Base-by-base conservation (phyloP, 306 rosid species). In the Cucumis hystrix region DNA sequence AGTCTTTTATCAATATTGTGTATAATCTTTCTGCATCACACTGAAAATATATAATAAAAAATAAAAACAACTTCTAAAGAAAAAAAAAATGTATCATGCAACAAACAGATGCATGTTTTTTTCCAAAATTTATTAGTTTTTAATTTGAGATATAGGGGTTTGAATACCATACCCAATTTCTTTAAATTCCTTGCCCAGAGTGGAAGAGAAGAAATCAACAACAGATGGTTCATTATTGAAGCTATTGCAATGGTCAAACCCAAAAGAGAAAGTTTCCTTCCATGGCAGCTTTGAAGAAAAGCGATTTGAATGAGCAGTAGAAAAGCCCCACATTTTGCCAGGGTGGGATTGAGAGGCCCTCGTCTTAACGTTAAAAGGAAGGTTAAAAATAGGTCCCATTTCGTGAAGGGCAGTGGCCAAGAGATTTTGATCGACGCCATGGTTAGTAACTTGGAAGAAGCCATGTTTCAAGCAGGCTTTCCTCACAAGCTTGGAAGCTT, bases 231-330 rank as follows among this genome's bases (percentile, higher is more conserved):
- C 58, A 15, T 68, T 21, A 12, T 28, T 21, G 25, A 33, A 40
- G 17, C 3, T 45, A 28, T 45, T 45, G 39, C 33, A 54, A 70
- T 45, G 75, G 39, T 70, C 58, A 47, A 55, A 75, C 2, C 79
- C 86, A 60, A 91, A 93, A 56, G 98, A 87, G 35, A 93, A 75
- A 28, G 98, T 88, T 80, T 93, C 97, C 83, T 91, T 93, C 98
- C 97, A 93, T 0, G 97, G 96, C 8, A 89, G 78, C 33, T 80
- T 88, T 4, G 96, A 82, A 1, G 92, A 80, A 81, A 88, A 93
- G 6, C 98, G 89, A n/a, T 89, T 84, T 52, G 89, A 85, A 80
- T 91, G 97, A 2, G 91, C 91, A 43, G 89, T 88, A 0, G 96
- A 89, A 59, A 88, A 93, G 0, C 97, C 97, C 84, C 80, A 83